Percentiles rank a stretch among this genome's conserved stretches.
Evolutionary conservation across 139 green algal species (phyloP).

Genomic region (Chlamydomonas schloesseri): DNA sequence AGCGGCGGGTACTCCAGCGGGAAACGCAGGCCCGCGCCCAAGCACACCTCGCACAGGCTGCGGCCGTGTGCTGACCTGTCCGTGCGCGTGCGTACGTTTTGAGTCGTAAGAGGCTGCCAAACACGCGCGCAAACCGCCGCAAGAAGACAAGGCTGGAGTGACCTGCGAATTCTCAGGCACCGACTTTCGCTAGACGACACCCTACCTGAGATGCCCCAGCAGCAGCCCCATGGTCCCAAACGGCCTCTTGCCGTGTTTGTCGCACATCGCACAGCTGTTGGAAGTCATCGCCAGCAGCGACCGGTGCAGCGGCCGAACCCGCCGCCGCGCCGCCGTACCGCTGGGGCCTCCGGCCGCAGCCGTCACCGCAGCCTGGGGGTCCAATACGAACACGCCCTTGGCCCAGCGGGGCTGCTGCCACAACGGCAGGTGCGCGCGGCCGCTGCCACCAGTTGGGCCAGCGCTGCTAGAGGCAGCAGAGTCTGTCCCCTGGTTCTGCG

Average conservation of each 20-base stretch:
- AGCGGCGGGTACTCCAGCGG: conserved; percentile 43
- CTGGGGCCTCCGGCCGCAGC: background rate
- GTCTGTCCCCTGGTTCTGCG: background rate
- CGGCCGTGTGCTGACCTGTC: conserved; percentile 3
- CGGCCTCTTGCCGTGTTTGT: conserved; percentile 46
- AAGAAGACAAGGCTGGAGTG: no score
- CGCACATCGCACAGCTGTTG: conserved; percentile 66
- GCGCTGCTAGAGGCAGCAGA: conserved; percentile 46
- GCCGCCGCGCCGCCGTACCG: background rate
- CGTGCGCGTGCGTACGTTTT: background rate
- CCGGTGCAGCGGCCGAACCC: conserved; percentile 33
- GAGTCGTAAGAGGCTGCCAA: no score
- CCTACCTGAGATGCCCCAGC: conserved; percentile 45
- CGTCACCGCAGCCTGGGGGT: background rate
- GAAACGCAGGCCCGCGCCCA: conserved; percentile 59
- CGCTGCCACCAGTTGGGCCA: conserved; percentile 27
- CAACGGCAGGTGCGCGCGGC: background rate
- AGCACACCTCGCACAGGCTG: conserved; percentile 61
- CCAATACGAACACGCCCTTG: conserved; percentile 48
- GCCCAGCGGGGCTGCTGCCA: conserved; percentile 51
- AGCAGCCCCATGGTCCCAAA: conserved; percentile 62
- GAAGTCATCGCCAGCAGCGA: conserved; percentile 58
- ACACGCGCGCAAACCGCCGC: no score
- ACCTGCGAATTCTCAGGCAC: no score
- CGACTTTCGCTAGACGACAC: no score